A percentile compares a stretch with the other conserved stretches of the same genome.
These are phyloP conservation scores for Daldinia grandis DNA, from an alignment of 495 filamentous ascomycete genomes.

Conservation along the genomic window DNA sequence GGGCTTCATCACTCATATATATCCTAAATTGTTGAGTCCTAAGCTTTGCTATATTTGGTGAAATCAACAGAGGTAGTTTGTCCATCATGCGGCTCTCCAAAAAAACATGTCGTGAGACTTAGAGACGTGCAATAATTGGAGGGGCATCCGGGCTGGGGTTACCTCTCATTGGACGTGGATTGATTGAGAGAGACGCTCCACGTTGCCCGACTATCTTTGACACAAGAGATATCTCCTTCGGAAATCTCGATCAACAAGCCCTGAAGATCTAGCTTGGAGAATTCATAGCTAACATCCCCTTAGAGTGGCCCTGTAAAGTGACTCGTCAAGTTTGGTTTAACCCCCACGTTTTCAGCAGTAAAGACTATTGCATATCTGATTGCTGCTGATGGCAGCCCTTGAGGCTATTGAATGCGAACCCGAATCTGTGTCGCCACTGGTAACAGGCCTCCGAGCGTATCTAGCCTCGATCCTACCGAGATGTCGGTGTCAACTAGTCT, in stretches of 20 bases:
- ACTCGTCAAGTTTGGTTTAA: background rate
- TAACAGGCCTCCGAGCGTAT: background rate
- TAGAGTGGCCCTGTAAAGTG: background rate
- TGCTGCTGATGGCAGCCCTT: background rate
- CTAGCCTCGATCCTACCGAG: background rate
- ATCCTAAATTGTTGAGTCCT: background rate
- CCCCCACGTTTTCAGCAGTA: slow-evolving; percentile 1
- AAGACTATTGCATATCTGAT: background rate
- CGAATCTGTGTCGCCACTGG: background rate
- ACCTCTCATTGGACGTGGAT: slow-evolving; percentile 13
- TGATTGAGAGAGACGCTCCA: slow-evolving; percentile 8
- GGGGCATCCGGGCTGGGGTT: slow-evolving; percentile 5
- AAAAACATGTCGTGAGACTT: slow-evolving; percentile 17
- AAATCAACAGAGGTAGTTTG: background rate
- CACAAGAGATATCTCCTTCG: background rate
- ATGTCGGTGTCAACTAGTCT: background rate
- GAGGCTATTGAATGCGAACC: background rate
- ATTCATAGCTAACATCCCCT: background rate
- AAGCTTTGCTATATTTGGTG: background rate
- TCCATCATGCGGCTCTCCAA: slow-evolving; percentile 24
- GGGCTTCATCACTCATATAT: slow-evolving; percentile 16
- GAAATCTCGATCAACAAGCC: background rate
- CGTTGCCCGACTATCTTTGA: slow-evolving; percentile 19
- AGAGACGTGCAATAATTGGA: slow-evolving; percentile 12
- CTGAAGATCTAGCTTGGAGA: background rate